Conservation (phyloP, 495 filamentous ascomycete genomes). For the Penicillium crystallinum region DNA sequence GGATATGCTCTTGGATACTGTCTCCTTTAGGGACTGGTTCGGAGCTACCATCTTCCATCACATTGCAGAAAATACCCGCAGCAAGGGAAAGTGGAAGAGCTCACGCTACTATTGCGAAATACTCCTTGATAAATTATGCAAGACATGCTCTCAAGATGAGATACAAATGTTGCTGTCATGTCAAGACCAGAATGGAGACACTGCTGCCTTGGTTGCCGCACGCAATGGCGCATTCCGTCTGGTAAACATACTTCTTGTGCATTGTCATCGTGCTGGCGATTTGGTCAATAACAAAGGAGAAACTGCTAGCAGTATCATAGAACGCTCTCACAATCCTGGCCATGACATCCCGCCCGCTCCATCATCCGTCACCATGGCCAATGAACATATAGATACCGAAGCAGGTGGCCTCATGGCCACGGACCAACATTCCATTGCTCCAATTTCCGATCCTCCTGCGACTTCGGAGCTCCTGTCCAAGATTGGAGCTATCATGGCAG, state of each 20-base stretch:
- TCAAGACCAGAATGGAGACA: slow-evolving; percentile 81
- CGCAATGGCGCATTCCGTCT: slow-evolving; percentile 53
- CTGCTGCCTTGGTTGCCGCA: slow-evolving; percentile 81
- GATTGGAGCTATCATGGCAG: slow-evolving; percentile 41
- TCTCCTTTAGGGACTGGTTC: slow-evolving; percentile 68
- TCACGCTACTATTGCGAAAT: slow-evolving; percentile 89
- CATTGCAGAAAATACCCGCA: slow-evolving; percentile 75
- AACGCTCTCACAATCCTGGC: slow-evolving; percentile 26
- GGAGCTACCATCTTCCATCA: slow-evolving; percentile 89
- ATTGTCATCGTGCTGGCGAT: slow-evolving; percentile 69
- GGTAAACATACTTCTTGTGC: slow-evolving; percentile 36
- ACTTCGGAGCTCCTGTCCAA: slow-evolving; percentile 35
- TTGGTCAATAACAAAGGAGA: slow-evolving; percentile 74
- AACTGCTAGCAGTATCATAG: slow-evolving; percentile 69
- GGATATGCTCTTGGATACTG: slow-evolving; percentile 68
- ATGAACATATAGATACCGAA: slow-evolving; percentile 38
- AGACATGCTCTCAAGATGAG: slow-evolving; percentile 59
- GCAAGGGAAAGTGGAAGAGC: slow-evolving; percentile 71
- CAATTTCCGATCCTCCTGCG: slow-evolving; percentile 23
- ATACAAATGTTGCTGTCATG: slow-evolving; percentile 64
- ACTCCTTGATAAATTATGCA: slow-evolving; percentile 76
- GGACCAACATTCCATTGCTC: slow-evolving; percentile 21
- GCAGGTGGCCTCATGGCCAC: slow-evolving; percentile 15
- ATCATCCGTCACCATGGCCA: slow-evolving; percentile 42
- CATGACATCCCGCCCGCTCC: slow-evolving; percentile 37